Evolutionary conservation across 495 filamentous ascomycete genomes (phyloP).

Genomic region (Podospora didyma): DNA sequence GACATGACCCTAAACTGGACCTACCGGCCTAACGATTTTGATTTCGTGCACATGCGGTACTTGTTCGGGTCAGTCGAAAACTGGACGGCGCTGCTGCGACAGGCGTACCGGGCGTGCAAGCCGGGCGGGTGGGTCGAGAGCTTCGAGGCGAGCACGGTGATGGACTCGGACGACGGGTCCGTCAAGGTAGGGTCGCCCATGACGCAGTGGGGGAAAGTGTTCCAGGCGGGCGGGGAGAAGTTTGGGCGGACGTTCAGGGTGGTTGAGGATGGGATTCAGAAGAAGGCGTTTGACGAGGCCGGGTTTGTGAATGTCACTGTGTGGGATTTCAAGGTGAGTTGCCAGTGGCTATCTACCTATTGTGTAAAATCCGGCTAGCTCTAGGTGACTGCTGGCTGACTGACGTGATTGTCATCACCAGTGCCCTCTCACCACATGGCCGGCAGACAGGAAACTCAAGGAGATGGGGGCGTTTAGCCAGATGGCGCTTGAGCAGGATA

Average conservation of each 20-base stretch:
- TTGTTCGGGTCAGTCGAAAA: conserved; percentile 48
- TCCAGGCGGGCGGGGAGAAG: conserved; percentile 9
- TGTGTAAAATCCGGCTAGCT: not conserved
- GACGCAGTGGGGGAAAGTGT: conserved; percentile 19
- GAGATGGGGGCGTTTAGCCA: conserved; percentile 38
- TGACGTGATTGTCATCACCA: not conserved
- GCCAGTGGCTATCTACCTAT: not conserved
- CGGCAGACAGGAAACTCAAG: conserved; percentile 39
- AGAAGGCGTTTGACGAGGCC: conserved; percentile 38
- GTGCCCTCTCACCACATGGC: not conserved
- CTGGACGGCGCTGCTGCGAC: conserved; percentile 44
- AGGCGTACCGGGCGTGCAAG: conserved; percentile 21
- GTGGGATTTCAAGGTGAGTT: conserved; percentile 11
- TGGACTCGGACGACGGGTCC: conserved; percentile 18
- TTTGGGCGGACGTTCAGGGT: conserved; percentile 13
- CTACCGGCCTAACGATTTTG: conserved; percentile 45
- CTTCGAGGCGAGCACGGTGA: conserved; percentile 20
- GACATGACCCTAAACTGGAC: conserved; percentile 47
- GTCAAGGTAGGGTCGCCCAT: conserved; percentile 9
- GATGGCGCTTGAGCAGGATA: conserved; percentile 21
- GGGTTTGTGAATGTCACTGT: conserved; percentile 41
- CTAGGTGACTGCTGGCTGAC: not conserved
- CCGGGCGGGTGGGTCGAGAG: conserved; percentile 27
- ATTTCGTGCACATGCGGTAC: conserved; percentile 55
- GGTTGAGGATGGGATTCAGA: conserved; percentile 25